These are phyloP conservation scores for Ophiosphaerella korrae DNA, from an alignment of 2,329 filamentous ascomycete genomes.

Conservation along the genomic window DNA sequence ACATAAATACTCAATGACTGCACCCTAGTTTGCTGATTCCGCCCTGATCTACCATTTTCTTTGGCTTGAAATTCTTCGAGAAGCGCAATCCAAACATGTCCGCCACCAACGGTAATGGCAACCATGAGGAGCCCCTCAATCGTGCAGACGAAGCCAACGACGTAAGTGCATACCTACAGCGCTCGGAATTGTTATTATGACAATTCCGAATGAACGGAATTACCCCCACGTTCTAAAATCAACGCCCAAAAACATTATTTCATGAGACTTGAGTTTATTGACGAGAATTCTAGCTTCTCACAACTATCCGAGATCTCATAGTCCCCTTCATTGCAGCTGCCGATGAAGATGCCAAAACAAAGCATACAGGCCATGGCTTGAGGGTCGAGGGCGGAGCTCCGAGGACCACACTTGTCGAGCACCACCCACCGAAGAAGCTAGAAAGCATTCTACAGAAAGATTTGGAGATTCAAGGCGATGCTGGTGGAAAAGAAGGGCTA, in stretches of 20 bases:
- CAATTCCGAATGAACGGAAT: conserved; percentile 5
- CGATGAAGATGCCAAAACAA: conserved; percentile 64
- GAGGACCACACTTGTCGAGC: conserved; percentile 51
- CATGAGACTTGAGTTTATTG: conserved; percentile 2
- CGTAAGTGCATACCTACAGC: conserved; percentile 25
- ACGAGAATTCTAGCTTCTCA: conserved; percentile 13
- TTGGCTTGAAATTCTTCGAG: not conserved
- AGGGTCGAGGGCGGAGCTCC: conserved; percentile 66
- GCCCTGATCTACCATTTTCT: no score
- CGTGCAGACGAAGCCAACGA: conserved; percentile 47
- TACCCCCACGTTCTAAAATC: conserved; percentile 1
- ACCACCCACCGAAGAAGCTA: conserved; percentile 52
- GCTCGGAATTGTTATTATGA: conserved; percentile 7
- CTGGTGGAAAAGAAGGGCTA: conserved; percentile 51
- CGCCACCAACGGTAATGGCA: conserved; percentile 5
- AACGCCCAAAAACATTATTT: not conserved
- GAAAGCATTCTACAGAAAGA: conserved; percentile 43
- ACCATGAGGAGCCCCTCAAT: conserved; percentile 26
- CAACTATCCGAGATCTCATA: conserved; percentile 68
- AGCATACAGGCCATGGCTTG: conserved; percentile 63
- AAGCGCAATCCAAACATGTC: not conserved
- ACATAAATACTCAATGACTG: not conserved
- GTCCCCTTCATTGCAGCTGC: conserved; percentile 73
- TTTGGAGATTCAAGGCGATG: conserved; percentile 45
- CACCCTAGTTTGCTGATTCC: not conserved